phyloP scores from a whole-genome alignment of 441 rosid species.

The Hypseocharis bilobata region DNA sequence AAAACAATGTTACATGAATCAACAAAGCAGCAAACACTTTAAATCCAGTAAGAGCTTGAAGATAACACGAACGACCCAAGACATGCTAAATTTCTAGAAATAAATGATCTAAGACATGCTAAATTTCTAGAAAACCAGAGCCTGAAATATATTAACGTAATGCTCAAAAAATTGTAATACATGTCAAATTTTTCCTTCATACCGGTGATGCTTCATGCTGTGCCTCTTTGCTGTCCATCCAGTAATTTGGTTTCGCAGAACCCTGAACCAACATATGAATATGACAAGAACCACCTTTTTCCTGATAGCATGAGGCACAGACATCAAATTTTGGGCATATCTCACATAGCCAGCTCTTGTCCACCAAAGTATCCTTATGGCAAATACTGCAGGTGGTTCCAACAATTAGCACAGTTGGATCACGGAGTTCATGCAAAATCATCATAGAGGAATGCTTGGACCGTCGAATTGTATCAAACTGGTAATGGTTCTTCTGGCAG shows the following conservation, averaged over 20 bases:
- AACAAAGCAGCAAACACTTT: not conserved
- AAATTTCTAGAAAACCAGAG: not conserved
- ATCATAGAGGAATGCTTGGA: slow-evolving; percentile 79
- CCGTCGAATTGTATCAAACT: slow-evolving; percentile 57
- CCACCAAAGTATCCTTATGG: slow-evolving; percentile 25
- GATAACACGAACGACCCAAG: not conserved
- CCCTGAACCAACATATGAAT: slow-evolving; percentile 23
- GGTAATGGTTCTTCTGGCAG: slow-evolving; percentile 45
- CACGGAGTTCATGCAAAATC: slow-evolving; percentile 53
- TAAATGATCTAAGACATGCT: not conserved
- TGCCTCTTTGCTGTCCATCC: slow-evolving; percentile 8
- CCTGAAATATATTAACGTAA: not conserved
- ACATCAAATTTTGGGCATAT: slow-evolving; percentile 27
- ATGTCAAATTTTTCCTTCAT: slow-evolving; percentile 5
- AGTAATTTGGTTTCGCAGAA: slow-evolving; percentile 19
- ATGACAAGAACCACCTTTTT: slow-evolving; percentile 22
- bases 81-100: not conserved
- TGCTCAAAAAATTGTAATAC: not conserved
- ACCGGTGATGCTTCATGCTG: slow-evolving; percentile 13
- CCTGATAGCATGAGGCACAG: slow-evolving; percentile 38
- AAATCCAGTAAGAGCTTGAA: not conserved
- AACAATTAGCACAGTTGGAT: slow-evolving; percentile 16
- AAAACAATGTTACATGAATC: not conserved
- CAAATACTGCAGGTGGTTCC: slow-evolving; percentile 34
- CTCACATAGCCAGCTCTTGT: slow-evolving; percentile 33